Conservation (phyloP, 495 filamentous ascomycete genomes). For the Neurospora sp. region DNA sequence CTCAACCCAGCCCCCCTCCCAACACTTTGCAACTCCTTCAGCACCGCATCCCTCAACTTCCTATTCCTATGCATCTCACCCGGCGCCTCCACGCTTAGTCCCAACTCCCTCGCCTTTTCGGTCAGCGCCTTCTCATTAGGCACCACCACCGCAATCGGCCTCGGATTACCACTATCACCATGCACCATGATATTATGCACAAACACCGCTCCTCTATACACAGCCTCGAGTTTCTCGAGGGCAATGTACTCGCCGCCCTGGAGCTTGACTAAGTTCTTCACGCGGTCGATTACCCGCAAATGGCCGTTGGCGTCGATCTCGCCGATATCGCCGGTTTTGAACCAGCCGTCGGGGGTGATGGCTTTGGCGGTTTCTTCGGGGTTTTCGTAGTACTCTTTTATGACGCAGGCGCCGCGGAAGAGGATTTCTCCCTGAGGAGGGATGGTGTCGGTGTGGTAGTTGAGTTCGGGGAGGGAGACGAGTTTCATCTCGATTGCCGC, state of each 20-base stretch:
- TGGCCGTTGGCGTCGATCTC: constrained; percentile 66
- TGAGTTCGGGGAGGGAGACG: constrained; percentile 73
- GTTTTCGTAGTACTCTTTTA: constrained; percentile 72
- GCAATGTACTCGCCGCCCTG: constrained; percentile 58
- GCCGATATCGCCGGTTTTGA: constrained; percentile 81
- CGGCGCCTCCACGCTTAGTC: constrained; percentile 31
- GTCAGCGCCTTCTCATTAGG: constrained; percentile 46
- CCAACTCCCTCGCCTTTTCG: constrained; percentile 39
- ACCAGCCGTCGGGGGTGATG: constrained; percentile 81
- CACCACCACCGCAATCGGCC: constrained; percentile 49
- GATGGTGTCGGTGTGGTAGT: constrained; percentile 64
- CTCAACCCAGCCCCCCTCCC: constrained; percentile 43
- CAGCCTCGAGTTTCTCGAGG: constrained; percentile 55
- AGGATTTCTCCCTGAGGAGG: constrained; percentile 83
- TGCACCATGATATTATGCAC: constrained; percentile 55
- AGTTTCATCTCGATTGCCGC: constrained; percentile 63
- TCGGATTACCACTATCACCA: constrained; percentile 37
- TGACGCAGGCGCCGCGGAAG: constrained; percentile 58
- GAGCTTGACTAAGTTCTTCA: constrained; percentile 74
- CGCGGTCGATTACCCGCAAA: constrained; percentile 77
- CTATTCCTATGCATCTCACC: constrained; percentile 30
- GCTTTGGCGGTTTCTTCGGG: constrained; percentile 72
- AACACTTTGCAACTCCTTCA: constrained; percentile 42
- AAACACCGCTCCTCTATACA: constrained; percentile 45
- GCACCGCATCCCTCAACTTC: constrained; percentile 40